Conservation (phyloP, 768 basidiomycete species). For the Russula sp. region DNA sequence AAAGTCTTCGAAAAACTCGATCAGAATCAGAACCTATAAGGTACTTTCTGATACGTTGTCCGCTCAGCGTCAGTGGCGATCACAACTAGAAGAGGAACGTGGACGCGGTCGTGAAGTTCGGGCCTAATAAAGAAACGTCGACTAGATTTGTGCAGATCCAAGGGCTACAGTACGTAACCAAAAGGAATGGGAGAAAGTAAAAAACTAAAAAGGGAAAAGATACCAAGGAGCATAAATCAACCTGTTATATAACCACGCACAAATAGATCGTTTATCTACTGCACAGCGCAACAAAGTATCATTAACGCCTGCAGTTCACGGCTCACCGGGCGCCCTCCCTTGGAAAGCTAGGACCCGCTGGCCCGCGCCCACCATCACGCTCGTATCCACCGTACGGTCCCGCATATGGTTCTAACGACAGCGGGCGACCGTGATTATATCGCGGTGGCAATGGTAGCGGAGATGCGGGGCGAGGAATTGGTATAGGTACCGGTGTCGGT, state of each 20-base stretch:
- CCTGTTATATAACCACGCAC: not conserved
- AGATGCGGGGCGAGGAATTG: conserved; percentile 1
- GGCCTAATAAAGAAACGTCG: not conserved
- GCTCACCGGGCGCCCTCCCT: conserved; percentile 6
- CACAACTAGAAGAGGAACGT: not conserved
- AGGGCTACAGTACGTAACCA: not conserved
- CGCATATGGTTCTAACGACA: not conserved
- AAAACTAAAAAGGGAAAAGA: not conserved
- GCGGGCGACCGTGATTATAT: conserved; percentile 1
- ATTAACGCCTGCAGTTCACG: not conserved
- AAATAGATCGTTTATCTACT: not conserved
- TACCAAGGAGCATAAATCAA: not conserved
- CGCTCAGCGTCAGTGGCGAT: not conserved
- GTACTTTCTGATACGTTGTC: no score
- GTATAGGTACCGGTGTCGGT: conserved; percentile 7
- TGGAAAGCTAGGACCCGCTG: not conserved
- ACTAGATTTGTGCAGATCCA: not conserved
- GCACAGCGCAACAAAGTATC: not conserved
- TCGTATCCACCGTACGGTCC: conserved; percentile 6
- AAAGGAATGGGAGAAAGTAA: not conserved
- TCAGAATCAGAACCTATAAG: no score
- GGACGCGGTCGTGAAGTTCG: not conserved
- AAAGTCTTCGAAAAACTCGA: no score
- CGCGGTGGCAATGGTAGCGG: not conserved
- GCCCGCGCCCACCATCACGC: conserved; percentile 2